Evolutionary conservation across 768 basidiomycete genomes (phyloP).

Genomic region (Psilocybe azurescens): DNA sequence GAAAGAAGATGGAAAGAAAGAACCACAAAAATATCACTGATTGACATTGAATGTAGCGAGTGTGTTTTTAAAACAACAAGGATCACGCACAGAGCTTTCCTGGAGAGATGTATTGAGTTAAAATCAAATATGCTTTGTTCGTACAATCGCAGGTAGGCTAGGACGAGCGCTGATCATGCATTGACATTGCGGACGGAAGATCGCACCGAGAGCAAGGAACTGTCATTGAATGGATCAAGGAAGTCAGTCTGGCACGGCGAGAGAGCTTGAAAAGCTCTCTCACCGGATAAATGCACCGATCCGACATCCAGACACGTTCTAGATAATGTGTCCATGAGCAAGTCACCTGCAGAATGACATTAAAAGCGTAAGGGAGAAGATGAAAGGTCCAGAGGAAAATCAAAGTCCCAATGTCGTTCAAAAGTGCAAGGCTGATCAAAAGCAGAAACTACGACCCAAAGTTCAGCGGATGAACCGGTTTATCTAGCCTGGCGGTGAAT

Average conservation of each 20-base stretch:
- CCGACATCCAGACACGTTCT: background rate
- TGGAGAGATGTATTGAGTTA: background rate
- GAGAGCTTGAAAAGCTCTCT: background rate
- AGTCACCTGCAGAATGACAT: no score
- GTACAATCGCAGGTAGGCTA: background rate
- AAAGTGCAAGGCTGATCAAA: no score
- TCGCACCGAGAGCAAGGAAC: background rate
- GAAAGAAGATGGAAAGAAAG: background rate
- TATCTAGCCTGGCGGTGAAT: no score
- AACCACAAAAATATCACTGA: background rate
- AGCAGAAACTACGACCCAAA: no score
- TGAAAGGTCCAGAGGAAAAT: no score
- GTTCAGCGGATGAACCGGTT: no score
- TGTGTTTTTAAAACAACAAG: background rate
- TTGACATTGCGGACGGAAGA: background rate
- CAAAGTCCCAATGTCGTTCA: no score
- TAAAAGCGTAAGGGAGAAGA: no score
- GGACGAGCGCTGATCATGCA: background rate
- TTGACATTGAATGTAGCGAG: background rate
- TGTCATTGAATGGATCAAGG: background rate
- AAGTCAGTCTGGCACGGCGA: background rate
- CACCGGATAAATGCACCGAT: background rate
- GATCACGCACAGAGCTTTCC: background rate
- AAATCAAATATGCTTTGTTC: no score
- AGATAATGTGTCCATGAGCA: background rate